Conservation (phyloP, 257 asterid genomes). For the Lycium ferocissimum region DNA sequence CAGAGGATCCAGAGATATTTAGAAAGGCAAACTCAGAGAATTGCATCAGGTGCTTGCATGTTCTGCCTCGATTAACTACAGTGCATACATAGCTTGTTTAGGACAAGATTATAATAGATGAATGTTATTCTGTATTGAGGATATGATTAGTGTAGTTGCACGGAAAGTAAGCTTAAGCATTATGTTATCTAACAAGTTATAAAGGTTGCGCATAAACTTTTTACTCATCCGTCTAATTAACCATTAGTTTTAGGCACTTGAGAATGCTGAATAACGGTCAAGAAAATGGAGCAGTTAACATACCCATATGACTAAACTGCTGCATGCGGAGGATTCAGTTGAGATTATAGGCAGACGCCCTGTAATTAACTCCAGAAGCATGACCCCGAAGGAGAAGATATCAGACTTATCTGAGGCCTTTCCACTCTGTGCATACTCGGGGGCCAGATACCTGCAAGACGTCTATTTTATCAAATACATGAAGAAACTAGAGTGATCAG, state of each 20-base stretch:
- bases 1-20: background rate
- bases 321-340: constrained; percentile 20
- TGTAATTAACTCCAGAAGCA: constrained; percentile 45
- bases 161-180: constrained; percentile 9
- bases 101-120: background rate
- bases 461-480: background rate
- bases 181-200: constrained; percentile 1
- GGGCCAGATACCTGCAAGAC: constrained; percentile 42
- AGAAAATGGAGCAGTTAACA: constrained; percentile 13
- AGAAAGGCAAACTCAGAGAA: background rate
- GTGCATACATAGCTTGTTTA: background rate
- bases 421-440: constrained; percentile 39
- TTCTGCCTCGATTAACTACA: constrained; percentile 10
- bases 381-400: constrained; percentile 39
- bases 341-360: constrained; percentile 32
- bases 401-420: constrained; percentile 40
- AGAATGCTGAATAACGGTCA: constrained; percentile 17
- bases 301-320: constrained; percentile 38
- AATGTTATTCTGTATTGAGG: background rate
- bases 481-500: constrained; percentile 3
- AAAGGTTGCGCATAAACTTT: background rate
- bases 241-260: background rate
- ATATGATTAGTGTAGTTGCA: background rate
- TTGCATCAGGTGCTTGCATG: background rate
- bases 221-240: background rate